Conservation (phyloP, 2,329 filamentous ascomycete species). For the Neonectria coccinea region DNA sequence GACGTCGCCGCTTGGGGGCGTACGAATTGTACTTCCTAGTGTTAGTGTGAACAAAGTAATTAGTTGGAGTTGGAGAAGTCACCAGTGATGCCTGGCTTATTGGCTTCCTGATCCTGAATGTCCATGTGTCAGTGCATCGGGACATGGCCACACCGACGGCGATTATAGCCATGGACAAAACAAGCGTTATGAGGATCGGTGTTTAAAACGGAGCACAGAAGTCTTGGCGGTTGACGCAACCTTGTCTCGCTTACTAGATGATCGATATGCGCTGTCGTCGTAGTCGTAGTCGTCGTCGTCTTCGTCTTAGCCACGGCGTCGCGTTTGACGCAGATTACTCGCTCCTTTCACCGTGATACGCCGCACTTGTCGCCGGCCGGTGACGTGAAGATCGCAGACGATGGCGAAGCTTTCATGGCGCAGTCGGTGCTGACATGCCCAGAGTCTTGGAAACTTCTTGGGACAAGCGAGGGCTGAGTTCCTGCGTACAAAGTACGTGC, state of each 20-base stretch:
- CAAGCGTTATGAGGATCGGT: conserved; percentile 24
- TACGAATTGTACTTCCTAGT: background rate
- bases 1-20: conserved; percentile 29
- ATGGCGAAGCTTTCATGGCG: conserved; percentile 21
- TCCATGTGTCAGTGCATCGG: conserved; percentile 5
- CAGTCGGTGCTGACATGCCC: conserved; percentile 9
- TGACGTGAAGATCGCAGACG: conserved; percentile 2
- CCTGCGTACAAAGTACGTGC: background rate
- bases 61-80: conserved; percentile 7
- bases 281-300: conserved; percentile 21
- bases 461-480: conserved; percentile 15
- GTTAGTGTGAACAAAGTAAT: background rate
- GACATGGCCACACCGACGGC: conserved; percentile 16
- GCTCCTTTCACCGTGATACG: conserved; percentile 8
- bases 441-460: background rate
- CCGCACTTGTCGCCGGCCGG: conserved; percentile 20
- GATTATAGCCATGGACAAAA: conserved; percentile 6
- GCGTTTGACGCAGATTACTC: conserved; percentile 10
- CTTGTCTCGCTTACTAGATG: conserved; percentile 22
- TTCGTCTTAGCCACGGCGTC: conserved; percentile 27
- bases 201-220: conserved; percentile 24
- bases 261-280: conserved; percentile 31
- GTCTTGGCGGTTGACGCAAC: conserved; percentile 32
- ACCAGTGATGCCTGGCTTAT: background rate
- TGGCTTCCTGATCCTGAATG: conserved; percentile 6